Evolutionary conservation across 345 rosid species (phyloP).

Genomic region (Bruguiera sexangula): DNA sequence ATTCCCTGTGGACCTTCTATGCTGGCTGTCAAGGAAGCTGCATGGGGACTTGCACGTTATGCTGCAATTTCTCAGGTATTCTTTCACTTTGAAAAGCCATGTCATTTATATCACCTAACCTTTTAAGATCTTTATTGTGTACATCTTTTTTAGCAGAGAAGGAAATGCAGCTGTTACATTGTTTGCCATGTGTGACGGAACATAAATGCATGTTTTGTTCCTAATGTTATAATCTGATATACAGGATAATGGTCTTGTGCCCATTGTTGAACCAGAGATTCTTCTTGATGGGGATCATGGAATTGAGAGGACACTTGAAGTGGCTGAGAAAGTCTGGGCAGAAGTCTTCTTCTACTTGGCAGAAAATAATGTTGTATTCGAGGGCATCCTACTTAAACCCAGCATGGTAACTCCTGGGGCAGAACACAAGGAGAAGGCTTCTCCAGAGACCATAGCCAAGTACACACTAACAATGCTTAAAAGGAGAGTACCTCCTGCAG

Average conservation of each 20-base stretch:
- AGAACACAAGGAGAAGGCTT: constrained; percentile 87
- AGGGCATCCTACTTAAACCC: constrained; percentile 92
- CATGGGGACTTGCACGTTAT: constrained; percentile 96
- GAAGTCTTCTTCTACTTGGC: constrained; percentile 96
- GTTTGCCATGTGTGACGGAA: background rate
- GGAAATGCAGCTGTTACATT: background rate
- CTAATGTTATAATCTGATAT: constrained; percentile 11
- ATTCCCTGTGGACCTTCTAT: constrained; percentile 97
- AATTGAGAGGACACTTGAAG: constrained; percentile 89
- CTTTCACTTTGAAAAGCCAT: background rate
- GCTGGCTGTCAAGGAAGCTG: constrained; percentile 97
- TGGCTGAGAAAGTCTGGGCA: constrained; percentile 98
- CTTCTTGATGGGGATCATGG: constrained; percentile 97
- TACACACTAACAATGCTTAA: constrained; percentile 86
- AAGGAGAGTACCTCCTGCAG: constrained; percentile 96
- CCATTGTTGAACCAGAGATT: constrained; percentile 97
- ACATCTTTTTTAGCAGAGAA: background rate
- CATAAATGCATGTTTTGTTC: background rate
- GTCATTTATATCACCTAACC: background rate
- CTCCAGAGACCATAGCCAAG: constrained; percentile 84
- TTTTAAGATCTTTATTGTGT: no score
- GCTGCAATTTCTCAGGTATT: constrained; percentile 93
- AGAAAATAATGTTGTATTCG: constrained; percentile 78
- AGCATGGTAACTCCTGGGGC: constrained; percentile 99
- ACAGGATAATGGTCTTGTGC: constrained; percentile 96